Percentiles rank a stretch among this genome's conserved stretches.
Evolutionary conservation across 331 rosid species (phyloP).

Genomic region (Rhamnella rubrinervis): DNA sequence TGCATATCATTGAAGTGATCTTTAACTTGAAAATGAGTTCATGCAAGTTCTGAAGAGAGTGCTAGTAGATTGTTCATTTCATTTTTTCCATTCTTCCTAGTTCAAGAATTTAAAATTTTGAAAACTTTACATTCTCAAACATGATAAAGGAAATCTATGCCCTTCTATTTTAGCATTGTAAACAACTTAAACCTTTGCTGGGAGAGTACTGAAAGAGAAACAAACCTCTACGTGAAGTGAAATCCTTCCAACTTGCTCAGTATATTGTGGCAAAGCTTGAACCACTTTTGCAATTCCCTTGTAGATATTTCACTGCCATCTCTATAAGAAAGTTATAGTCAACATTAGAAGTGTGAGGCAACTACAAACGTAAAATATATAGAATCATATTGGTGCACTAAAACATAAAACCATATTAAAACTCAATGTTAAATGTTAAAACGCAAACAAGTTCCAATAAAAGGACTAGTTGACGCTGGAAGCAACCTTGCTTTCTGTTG

Average conservation of each 20-base stretch:
- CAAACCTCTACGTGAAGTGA: slow-evolving; percentile 95
- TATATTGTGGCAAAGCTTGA: slow-evolving; percentile 94
- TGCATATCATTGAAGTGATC: no score
- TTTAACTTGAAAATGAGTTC: neutral
- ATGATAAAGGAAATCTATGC: no score
- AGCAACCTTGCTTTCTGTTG: slow-evolving; percentile 84
- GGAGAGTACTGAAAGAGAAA: slow-evolving; percentile 14
- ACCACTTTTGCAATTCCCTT: slow-evolving; percentile 94
- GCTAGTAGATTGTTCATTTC: no score
- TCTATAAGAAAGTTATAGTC: slow-evolving; percentile 45
- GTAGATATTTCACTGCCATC: slow-evolving; percentile 85
- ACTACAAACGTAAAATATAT: slow-evolving; percentile 7
- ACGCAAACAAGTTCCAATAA: slow-evolving; percentile 22
- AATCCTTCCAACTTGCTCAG: slow-evolving; percentile 89
- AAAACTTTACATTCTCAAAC: no score
- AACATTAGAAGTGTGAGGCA: slow-evolving; percentile 13
- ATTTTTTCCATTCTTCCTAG: no score
- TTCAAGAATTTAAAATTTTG: no score
- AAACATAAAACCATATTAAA: neutral
- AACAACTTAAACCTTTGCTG: neutral
- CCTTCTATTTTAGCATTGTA: neutral
- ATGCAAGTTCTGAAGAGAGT: neutral
- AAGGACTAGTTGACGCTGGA: slow-evolving; percentile 14
- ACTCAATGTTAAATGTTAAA: slow-evolving; percentile 18
- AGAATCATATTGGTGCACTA: neutral